Conservation (phyloP, 2,329 filamentous ascomycete species). For the Teratosphaeria epicoccoides region DNA sequence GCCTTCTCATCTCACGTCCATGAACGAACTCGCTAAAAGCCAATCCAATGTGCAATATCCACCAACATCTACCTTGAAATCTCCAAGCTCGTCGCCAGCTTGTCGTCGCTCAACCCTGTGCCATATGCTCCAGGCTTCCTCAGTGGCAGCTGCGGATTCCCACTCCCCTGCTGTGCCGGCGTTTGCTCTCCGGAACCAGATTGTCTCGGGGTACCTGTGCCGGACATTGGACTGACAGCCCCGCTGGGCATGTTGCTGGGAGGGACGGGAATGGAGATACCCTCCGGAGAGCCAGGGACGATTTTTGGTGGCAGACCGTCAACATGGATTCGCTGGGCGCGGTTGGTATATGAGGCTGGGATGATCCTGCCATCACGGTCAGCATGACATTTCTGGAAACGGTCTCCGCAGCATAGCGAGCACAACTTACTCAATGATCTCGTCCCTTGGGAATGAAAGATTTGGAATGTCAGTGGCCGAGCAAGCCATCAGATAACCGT, state of each 20-base stretch:
- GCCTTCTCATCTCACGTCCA: too few species aligned
- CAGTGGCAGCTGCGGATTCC: not conserved
- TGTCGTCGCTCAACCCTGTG: not conserved
- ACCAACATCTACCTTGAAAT: not conserved
- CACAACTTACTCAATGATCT: slow-evolving; percentile 67
- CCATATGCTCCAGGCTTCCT: not conserved
- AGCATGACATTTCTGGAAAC: not conserved
- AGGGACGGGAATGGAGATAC: slow-evolving; percentile 67
- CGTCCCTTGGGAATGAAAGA: slow-evolving; percentile 85
- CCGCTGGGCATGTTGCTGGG: slow-evolving; percentile 34
- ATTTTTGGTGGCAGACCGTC: slow-evolving; percentile 55
- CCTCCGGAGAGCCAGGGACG: slow-evolving; percentile 68
- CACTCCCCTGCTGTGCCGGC: slow-evolving; percentile 2
- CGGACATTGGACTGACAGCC: slow-evolving; percentile 40
- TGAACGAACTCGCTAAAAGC: too few species aligned
- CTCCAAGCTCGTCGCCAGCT: not conserved
- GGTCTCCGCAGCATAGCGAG: not conserved
- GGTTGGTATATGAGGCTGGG: slow-evolving; percentile 93
- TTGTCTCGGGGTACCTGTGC: slow-evolving; percentile 27
- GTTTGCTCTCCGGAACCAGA: slow-evolving; percentile 5
- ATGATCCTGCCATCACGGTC: slow-evolving; percentile 51
- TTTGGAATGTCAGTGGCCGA: slow-evolving; percentile 89
- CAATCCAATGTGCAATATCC: not conserved
- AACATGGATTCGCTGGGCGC: slow-evolving; percentile 82
- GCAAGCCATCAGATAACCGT: slow-evolving; percentile 97